A percentile compares a stretch with the other conserved stretches of the same genome.
Conservation (phyloP, 148 eudicot species). For the Silene uniflora region DNA sequence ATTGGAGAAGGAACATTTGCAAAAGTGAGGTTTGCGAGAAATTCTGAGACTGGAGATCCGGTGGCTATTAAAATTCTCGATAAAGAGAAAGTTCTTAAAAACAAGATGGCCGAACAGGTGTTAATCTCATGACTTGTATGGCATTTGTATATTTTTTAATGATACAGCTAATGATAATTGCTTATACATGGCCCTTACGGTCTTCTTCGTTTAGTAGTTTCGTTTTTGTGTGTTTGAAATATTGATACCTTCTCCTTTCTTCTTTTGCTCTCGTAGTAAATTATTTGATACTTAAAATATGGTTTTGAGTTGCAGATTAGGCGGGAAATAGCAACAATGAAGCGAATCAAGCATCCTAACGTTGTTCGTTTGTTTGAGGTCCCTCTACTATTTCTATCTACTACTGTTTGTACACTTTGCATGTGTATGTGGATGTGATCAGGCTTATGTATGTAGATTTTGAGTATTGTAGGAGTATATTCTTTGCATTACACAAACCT, state of each 20-base stretch:
- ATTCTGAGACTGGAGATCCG: constrained; percentile 74
- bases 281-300: background rate
- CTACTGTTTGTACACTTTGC: background rate
- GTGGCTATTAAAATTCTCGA: constrained; percentile 94
- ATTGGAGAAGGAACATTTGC: constrained; percentile 99
- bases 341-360: constrained; percentile 82
- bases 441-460: background rate
- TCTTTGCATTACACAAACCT: no score
- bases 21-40: constrained; percentile 85
- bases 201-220: no score
- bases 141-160: background rate
- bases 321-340: constrained; percentile 93
- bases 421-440: background rate
- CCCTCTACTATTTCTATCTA: constrained; percentile 17
- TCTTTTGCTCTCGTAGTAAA: background rate
- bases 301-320: constrained; percentile 51
- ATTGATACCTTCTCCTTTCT: no score
- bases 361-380: constrained; percentile 88
- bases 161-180: no score
- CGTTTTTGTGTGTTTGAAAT: no score
- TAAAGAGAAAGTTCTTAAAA: constrained; percentile 85
- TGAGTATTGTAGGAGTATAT: background rate
- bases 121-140: constrained; percentile 11
- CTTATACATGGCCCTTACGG: no score
- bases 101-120: constrained; percentile 97